Evolutionary conservation across 257 asterid genomes (phyloP).

Genomic region (Petrea volubilis): DNA sequence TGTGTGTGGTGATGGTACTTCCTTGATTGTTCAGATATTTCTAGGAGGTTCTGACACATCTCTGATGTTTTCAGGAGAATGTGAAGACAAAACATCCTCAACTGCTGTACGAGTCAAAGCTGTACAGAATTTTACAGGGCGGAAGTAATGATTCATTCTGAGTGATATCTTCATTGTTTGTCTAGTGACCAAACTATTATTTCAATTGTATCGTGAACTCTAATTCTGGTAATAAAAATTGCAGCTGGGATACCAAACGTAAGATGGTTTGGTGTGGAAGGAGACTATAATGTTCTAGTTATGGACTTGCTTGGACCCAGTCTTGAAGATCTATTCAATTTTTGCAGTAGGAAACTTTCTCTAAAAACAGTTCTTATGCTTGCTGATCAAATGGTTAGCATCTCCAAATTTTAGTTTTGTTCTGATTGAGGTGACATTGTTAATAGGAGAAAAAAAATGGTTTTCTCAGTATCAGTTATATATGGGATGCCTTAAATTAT

Average conservation of each 20-base stretch:
- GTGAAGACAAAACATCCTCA: constrained; percentile 98
- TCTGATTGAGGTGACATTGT: not conserved
- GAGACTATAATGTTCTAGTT: constrained; percentile 94
- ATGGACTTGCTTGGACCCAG: constrained; percentile 99
- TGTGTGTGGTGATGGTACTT: not conserved
- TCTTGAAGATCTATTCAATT: constrained; percentile 96
- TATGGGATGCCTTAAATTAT: constrained; percentile 8
- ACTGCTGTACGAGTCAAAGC: constrained; percentile 87
- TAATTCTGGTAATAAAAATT: constrained; percentile 19
- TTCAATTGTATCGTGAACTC: constrained; percentile 22
- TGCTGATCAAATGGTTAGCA: constrained; percentile 94
- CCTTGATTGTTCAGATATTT: not conserved
- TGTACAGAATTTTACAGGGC: constrained; percentile 92
- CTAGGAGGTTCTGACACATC: not conserved
- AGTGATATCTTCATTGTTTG: constrained; percentile 17
- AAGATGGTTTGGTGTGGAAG: constrained; percentile 95
- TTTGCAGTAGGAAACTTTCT: constrained; percentile 92
- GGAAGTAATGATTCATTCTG: constrained; percentile 70
- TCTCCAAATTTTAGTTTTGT: constrained; percentile 15
- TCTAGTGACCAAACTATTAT: not conserved
- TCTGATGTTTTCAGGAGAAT: constrained; percentile 61
- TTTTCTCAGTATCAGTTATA: constrained; percentile 4
- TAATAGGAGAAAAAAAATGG: not conserved
- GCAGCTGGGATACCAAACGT: constrained; percentile 96
- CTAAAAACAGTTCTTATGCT: constrained; percentile 98